Evolutionary conservation across 352 stramenopile species (phyloP).

Genomic region (Thalassiosira exigua): DNA sequence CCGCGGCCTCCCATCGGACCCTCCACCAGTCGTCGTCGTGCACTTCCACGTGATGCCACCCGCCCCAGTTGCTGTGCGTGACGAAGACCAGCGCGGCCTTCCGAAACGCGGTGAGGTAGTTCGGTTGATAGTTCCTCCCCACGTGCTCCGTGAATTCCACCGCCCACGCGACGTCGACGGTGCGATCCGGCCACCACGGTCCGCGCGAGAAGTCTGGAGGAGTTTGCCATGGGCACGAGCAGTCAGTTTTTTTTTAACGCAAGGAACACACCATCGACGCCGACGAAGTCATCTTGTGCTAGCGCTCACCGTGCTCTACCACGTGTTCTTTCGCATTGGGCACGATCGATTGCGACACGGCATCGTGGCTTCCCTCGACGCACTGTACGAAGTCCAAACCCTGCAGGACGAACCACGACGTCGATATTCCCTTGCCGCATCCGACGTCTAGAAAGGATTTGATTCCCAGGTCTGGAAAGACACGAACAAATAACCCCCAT

Average conservation of each 20-base stretch:
- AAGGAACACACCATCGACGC: too few relatives aligned
- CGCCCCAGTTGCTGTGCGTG: constrained; percentile 65
- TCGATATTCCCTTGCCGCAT: constrained; percentile 64
- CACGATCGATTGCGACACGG: constrained; percentile 44
- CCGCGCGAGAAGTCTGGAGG: constrained; percentile 43
- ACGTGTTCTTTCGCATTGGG: constrained; percentile 39
- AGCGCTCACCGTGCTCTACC: constrained; percentile 61
- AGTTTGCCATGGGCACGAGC: too few relatives aligned
- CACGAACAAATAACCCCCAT: background rate
- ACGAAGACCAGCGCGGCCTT: constrained; percentile 58
- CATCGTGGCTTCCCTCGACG: constrained; percentile 60
- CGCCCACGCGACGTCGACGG: constrained; percentile 79
- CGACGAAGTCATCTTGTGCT: too few relatives aligned
- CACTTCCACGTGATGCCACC: constrained; percentile 87
- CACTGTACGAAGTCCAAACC: constrained; percentile 54
- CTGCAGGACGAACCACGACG: constrained; percentile 55
- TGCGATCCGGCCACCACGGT: constrained; percentile 83
- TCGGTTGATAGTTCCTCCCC: constrained; percentile 75
- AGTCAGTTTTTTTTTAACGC: too few relatives aligned
- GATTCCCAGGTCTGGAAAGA: constrained; percentile 55
- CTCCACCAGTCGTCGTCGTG: constrained; percentile 84
- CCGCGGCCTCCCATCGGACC: constrained; percentile 64
- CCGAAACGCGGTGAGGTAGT: constrained; percentile 82
- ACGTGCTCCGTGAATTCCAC: constrained; percentile 81
- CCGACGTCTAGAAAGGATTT: constrained; percentile 75